These are phyloP conservation scores for Apiospora malaysiana DNA, from an alignment of 2,329 filamentous ascomycete genomes.

Conservation along the genomic window DNA sequence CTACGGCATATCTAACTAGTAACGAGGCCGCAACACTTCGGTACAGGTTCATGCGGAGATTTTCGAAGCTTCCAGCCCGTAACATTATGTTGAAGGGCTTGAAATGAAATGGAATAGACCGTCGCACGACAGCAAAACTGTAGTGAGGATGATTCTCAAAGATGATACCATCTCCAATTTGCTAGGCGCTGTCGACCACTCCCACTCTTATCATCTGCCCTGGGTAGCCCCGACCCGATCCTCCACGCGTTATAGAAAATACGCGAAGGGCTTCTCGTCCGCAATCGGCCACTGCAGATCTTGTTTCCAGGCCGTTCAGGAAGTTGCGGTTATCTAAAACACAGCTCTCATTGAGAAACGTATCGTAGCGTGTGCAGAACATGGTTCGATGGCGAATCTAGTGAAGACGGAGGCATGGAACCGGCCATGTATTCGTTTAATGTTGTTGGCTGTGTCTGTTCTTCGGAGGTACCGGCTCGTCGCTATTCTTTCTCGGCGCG, in stretches of 20 bases:
- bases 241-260: slow-evolving; percentile 38
- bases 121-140: too few relatives aligned
- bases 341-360: slow-evolving; percentile 29
- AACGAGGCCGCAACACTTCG: too few relatives aligned
- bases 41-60: too few relatives aligned
- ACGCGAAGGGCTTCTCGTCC: slow-evolving; percentile 39
- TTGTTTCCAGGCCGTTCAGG: slow-evolving; percentile 33
- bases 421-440: slow-evolving; percentile 40
- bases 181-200: slow-evolving; percentile 29
- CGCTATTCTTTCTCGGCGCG: background rate
- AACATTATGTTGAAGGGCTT: too few relatives aligned
- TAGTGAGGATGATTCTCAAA: slow-evolving; percentile 41
- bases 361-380: slow-evolving; percentile 32
- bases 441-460: slow-evolving; percentile 34
- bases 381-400: slow-evolving; percentile 30
- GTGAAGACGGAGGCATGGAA: slow-evolving; percentile 37
- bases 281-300: slow-evolving; percentile 26
- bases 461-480: slow-evolving; percentile 24
- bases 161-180: slow-evolving; percentile 37
- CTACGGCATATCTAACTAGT: too few relatives aligned
- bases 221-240: slow-evolving; percentile 37
- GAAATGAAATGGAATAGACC: too few relatives aligned
- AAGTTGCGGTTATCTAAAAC: slow-evolving; percentile 35
- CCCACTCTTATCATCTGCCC: slow-evolving; percentile 34
- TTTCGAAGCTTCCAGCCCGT: too few relatives aligned